phyloP scores from a whole-genome alignment of 495 filamentous ascomycete species.

The Penicillium goetzii region DNA sequence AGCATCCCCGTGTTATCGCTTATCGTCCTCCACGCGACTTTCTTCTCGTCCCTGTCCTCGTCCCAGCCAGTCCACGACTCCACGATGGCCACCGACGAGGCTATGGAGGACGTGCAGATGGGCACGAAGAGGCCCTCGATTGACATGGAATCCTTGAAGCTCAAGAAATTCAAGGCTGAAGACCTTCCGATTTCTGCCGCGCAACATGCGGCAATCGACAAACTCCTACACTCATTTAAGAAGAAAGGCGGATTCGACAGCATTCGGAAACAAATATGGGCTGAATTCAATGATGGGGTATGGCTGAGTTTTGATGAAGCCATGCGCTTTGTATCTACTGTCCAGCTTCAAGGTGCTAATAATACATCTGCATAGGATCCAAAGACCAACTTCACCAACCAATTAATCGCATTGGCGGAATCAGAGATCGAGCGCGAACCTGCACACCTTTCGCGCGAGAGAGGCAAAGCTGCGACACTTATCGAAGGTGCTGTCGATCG shows the following conservation, averaged over 20 bases:
- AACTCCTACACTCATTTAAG: conserved; percentile 79
- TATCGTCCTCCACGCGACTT: conserved; percentile 33
- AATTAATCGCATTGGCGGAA: conserved; percentile 72
- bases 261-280: conserved; percentile 80
- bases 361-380: conserved; percentile 57
- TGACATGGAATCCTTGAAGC: conserved; percentile 47
- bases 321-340: conserved; percentile 11
- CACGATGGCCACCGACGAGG: conserved; percentile 51
- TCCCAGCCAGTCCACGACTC: conserved; percentile 37
- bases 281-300: conserved; percentile 78
- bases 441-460: conserved; percentile 72
- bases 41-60: conserved; percentile 9
- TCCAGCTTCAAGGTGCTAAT: conserved; percentile 22
- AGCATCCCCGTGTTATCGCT: conserved; percentile 30
- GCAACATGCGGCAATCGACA: conserved; percentile 75
- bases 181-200: conserved; percentile 76
- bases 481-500: conserved; percentile 88
- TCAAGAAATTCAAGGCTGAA: conserved; percentile 79
- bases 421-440: conserved; percentile 83
- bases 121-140: conserved; percentile 33
- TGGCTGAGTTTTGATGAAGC: conserved; percentile 24
- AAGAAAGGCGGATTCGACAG: conserved; percentile 89
- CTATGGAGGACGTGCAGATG: conserved; percentile 35
- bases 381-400: conserved; percentile 66
- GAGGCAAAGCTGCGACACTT: conserved; percentile 77